Evolutionary conservation across 2,329 filamentous ascomycete genomes (phyloP), one percentile per base, ranked within the genome.

Genomic region (Alternaria arbusti): DNA sequence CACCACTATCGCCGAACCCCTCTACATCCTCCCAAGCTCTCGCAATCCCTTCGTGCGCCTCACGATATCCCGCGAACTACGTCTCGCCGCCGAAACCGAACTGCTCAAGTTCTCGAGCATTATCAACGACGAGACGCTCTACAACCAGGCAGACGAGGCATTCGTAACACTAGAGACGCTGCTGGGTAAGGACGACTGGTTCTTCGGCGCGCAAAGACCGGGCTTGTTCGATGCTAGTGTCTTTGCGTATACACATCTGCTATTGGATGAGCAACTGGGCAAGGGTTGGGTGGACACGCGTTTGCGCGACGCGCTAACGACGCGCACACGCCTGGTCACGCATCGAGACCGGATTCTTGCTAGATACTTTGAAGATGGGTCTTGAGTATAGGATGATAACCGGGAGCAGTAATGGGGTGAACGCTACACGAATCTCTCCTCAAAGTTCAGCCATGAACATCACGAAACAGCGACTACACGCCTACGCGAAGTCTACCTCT

Each of bases 221-320:
- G 88, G 89, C 0, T 75, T 95, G 23, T 95, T 98, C 71, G 96
- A 99, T 80, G 94, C 95, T 7, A 89, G 88, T 57, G 88, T 98
- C 3, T 98, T 97, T 81, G 90, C 93, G 4, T 99, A 97, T 79
- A 94, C 92, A 0, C 89, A 96, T 78, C 83, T 97, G 54, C 83
- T 98, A 56, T 81, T 97, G 55, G 88, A 91, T 63, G 85, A 89
- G 32, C 74, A 72, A 2, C 73, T 93, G 67, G 83, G 81, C 1
- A 74, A 76, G 15, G 77, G 74, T 10, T 94, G 92, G 91, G 83
- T 82, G 62, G 88, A 92, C 60, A 86, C 85, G 64, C 83, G 84
- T 57, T 81, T 97, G 55, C 83, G 79, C 13, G 84, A 86, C 59
- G 81, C 87, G 54, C 74, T 97, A 61, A 79, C 78, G 55, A 82